Evolutionary conservation across 2,329 filamentous ascomycete genomes (phyloP).

Genomic region (Monilinia aucupariae): DNA sequence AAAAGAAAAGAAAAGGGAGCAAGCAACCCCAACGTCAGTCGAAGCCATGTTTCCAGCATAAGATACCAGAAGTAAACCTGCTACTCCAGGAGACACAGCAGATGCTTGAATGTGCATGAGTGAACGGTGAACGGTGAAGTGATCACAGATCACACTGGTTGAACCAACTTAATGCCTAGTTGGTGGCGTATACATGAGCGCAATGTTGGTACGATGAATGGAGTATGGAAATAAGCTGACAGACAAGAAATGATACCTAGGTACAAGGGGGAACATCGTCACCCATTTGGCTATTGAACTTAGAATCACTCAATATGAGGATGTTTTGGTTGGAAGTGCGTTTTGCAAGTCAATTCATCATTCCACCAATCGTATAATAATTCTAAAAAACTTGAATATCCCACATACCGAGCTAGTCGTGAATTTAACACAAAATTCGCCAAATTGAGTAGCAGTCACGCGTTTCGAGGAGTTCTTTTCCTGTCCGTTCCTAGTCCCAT

Average conservation of each 20-base stretch:
- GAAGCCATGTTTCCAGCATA: not conserved
- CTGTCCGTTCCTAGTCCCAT: not conserved
- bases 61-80: not conserved
- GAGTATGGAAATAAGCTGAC: not conserved
- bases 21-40: not conserved
- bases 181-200: not conserved
- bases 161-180: not conserved
- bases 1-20: not conserved
- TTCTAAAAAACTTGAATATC: not conserved
- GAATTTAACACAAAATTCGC: slow-evolving; percentile 8
- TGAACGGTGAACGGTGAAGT: not conserved
- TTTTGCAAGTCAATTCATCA: not conserved
- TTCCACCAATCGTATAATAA: not conserved
- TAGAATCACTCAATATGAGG: too few relatives aligned
- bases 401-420: not conserved
- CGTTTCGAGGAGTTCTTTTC: not conserved
- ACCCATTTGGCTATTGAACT: too few relatives aligned
- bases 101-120: not conserved
- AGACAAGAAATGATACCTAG: not conserved
- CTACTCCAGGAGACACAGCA: not conserved
- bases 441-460: not conserved
- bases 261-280: not conserved
- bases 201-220: not conserved
- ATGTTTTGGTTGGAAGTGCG: too few relatives aligned
- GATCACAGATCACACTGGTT: not conserved